phyloP scores from a whole-genome alignment of 2,329 filamentous ascomycete species.

The Alternaria brassicicola region DNA sequence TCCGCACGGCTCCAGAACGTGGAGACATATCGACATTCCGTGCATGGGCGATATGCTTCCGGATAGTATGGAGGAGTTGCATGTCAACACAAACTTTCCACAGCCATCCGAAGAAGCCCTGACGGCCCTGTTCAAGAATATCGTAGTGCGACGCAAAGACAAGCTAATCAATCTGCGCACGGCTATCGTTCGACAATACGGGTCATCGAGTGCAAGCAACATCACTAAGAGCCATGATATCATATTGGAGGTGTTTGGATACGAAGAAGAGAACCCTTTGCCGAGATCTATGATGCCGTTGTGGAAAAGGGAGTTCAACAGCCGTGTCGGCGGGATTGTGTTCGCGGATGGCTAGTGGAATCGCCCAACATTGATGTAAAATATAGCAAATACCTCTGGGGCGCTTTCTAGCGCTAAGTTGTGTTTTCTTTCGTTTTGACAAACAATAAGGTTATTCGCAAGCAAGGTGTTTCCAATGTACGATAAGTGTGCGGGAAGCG shows the following conservation, averaged over 20 bases:
- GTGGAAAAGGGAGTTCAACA: conserved; percentile 42
- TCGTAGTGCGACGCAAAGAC: conserved; percentile 28
- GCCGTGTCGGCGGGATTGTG: conserved; percentile 30
- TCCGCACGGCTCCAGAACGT: conserved; percentile 29
- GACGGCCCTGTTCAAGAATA: conserved; percentile 38
- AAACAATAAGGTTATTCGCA: neutral
- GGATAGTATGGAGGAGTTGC: conserved; percentile 32
- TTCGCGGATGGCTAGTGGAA: neutral
- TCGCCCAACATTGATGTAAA: neutral
- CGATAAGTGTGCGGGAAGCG: neutral
- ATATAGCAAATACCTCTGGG: neutral
- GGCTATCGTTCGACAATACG: conserved; percentile 37
- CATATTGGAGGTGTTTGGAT: conserved; percentile 33
- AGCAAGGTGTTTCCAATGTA: neutral
- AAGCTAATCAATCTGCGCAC: conserved; percentile 26
- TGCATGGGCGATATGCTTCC: conserved; percentile 46
- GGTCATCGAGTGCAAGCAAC: conserved; percentile 18
- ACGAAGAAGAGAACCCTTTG: conserved; percentile 11
- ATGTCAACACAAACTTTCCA: conserved; percentile 41
- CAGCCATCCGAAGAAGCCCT: conserved; percentile 30
- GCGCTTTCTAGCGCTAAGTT: accelerated
- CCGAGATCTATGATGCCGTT: conserved; percentile 38
- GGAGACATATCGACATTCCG: conserved; percentile 41
- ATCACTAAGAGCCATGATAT: conserved; percentile 24
- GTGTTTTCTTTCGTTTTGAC: too few species aligned